Evolutionary conservation across 768 basidiomycete species (phyloP).

Genomic region (Pleurotus salmoneostramineus): DNA sequence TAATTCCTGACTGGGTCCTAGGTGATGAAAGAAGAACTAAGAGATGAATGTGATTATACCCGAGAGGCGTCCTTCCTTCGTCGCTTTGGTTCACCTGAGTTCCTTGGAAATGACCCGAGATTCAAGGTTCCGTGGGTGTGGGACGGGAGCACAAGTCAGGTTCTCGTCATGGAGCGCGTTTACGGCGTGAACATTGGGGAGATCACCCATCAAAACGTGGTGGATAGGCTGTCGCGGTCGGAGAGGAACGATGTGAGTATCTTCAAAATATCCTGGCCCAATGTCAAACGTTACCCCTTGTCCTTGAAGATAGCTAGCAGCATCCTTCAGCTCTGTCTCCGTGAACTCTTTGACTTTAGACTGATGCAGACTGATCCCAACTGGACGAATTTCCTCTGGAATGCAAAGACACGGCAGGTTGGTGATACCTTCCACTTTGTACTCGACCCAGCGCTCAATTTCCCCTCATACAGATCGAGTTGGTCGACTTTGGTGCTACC

Average conservation of each 20-base stretch:
- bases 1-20: slow-evolving; percentile 18
- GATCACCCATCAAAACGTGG: slow-evolving; percentile 22
- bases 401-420: slow-evolving; percentile 59
- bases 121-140: slow-evolving; percentile 89
- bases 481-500: slow-evolving; percentile 97
- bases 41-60: slow-evolving; percentile 88
- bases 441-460: background rate
- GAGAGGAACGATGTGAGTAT: slow-evolving; percentile 68
- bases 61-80: slow-evolving; percentile 75
- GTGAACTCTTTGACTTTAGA: slow-evolving; percentile 86
- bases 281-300: too few species aligned
- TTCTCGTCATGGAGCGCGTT: slow-evolving; percentile 89
- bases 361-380: slow-evolving; percentile 99
- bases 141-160: slow-evolving; percentile 73
- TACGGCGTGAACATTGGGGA: slow-evolving; percentile 80
- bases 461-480: slow-evolving; percentile 50
- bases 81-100: slow-evolving; percentile 48
- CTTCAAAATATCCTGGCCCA: too few species aligned
- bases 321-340: slow-evolving; percentile 82
- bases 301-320: slow-evolving; percentile 69
- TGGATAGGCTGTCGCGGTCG: slow-evolving; percentile 51
- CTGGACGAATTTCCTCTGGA: slow-evolving; percentile 97
- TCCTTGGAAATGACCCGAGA: slow-evolving; percentile 52
- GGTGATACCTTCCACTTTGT: slow-evolving; percentile 3
- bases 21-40: slow-evolving; percentile 87